Conservation (phyloP, 2,329 filamentous ascomycete genomes). For the Volutella citrinella region DNA sequence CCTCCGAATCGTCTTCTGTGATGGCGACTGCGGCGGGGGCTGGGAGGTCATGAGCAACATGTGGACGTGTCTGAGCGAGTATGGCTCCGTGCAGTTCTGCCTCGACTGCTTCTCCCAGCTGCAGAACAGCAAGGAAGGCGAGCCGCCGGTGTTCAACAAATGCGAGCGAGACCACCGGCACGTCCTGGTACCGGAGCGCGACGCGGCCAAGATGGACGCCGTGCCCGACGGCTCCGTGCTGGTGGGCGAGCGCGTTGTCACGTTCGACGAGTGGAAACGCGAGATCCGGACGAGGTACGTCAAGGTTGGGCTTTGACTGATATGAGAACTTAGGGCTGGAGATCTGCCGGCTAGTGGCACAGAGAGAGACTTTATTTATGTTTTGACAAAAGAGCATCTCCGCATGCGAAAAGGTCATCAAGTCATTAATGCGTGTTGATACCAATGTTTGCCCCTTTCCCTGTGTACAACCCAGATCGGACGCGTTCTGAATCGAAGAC, state of each 20-base stretch:
- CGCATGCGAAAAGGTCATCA: too few relatives aligned
- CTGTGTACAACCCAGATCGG: too few relatives aligned
- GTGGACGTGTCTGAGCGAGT: slow-evolving; percentile 7
- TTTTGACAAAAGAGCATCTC: too few relatives aligned
- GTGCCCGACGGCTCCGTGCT: slow-evolving; percentile 8
- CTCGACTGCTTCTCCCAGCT: slow-evolving; percentile 2
- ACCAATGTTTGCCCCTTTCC: too few relatives aligned
- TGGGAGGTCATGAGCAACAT: background rate
- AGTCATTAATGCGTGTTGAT: too few relatives aligned
- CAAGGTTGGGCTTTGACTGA: background rate
- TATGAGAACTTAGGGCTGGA: too few relatives aligned
- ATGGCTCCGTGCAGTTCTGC: background rate
- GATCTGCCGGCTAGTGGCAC: too few relatives aligned
- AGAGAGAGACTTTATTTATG: too few relatives aligned
- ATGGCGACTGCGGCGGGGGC: background rate
- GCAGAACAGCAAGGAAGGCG: background rate
- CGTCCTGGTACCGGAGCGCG: background rate
- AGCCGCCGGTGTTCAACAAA: too few relatives aligned
- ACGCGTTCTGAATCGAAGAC: too few relatives aligned
- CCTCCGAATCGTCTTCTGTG: background rate
- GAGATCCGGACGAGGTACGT: slow-evolving; percentile 8
- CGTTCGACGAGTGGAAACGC: slow-evolving; percentile 10
- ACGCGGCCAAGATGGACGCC: slow-evolving; percentile 3
- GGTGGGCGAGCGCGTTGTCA: slow-evolving; percentile 4
- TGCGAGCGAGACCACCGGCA: slow-evolving; percentile 2